phyloP scores from a whole-genome alignment of 768 basidiomycete genomes.

The Gloeopeniophorella convolvens region DNA sequence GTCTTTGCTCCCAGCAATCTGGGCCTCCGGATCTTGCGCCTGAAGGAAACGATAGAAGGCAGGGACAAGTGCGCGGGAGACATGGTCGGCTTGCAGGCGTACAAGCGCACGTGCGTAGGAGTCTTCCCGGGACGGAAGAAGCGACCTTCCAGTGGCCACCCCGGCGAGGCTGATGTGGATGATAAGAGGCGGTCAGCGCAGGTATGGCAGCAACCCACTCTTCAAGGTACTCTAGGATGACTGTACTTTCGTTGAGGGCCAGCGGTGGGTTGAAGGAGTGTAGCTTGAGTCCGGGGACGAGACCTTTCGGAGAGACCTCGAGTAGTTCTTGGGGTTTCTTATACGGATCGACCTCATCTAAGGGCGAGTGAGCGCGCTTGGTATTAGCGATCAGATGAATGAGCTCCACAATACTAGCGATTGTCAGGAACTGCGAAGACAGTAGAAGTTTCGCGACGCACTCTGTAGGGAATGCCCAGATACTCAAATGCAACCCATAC shows the following conservation, averaged over 20 bases:
- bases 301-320: slow-evolving; percentile 75
- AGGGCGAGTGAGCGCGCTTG: background rate
- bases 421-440: background rate
- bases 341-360: slow-evolving; percentile 80
- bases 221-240: slow-evolving; percentile 73
- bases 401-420: too few species aligned
- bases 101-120: slow-evolving; percentile 65
- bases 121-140: slow-evolving; percentile 51
- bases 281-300: slow-evolving; percentile 66
- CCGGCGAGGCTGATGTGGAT: slow-evolving; percentile 40
- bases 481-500: slow-evolving; percentile 73
- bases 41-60: slow-evolving; percentile 72
- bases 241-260: slow-evolving; percentile 71
- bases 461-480: slow-evolving; percentile 65
- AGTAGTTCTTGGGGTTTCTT: slow-evolving; percentile 74
- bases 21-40: slow-evolving; percentile 51
- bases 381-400: background rate
- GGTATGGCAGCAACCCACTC: slow-evolving; percentile 42
- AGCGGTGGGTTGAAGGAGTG: slow-evolving; percentile 47
- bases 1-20: slow-evolving; percentile 46
- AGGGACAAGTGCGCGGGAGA: slow-evolving; percentile 58
- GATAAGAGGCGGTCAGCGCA: background rate
- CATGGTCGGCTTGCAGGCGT: slow-evolving; percentile 61
- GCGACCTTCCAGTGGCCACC: slow-evolving; percentile 40
- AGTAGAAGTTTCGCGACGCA: slow-evolving; percentile 26